These are phyloP conservation scores for Erodium moschatum DNA, from an alignment of 441 rosid genomes.

Conservation along the genomic window DNA sequence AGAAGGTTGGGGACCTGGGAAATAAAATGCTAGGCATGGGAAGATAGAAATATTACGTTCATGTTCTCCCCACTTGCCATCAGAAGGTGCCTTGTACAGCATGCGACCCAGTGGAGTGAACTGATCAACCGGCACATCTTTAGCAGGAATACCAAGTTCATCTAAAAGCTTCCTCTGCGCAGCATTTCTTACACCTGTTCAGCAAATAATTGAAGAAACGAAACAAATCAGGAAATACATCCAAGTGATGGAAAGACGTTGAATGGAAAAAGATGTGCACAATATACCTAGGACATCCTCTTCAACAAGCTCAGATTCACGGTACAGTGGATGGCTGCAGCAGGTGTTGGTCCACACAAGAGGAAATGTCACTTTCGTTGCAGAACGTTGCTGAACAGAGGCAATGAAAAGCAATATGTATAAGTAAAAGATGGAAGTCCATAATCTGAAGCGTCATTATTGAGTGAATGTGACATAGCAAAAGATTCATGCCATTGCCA, in stretches of 20 bases:
- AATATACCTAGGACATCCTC: slow-evolving; percentile 60
- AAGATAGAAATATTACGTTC: slow-evolving; percentile 47
- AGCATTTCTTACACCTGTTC: slow-evolving; percentile 83
- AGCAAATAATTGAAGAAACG: slow-evolving; percentile 11
- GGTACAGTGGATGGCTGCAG: slow-evolving; percentile 90
- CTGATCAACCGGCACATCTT: slow-evolving; percentile 72
- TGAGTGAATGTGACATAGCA: not conserved
- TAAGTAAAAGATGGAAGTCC: not conserved
- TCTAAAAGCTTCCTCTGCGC: slow-evolving; percentile 93
- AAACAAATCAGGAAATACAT: not conserved
- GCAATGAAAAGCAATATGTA: not conserved
- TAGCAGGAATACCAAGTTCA: slow-evolving; percentile 80
- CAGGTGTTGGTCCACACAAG: slow-evolving; percentile 98
- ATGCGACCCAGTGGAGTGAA: slow-evolving; percentile 66
- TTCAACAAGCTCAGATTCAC: slow-evolving; percentile 74
- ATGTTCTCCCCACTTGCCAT: slow-evolving; percentile 96
- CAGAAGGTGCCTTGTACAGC: slow-evolving; percentile 89
- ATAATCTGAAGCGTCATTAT: not conserved
- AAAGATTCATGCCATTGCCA: not conserved
- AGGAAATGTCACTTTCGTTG: slow-evolving; percentile 89
- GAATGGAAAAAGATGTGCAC: not conserved
- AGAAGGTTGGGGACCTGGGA: no score
- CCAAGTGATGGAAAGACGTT: not conserved
- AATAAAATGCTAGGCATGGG: not conserved
- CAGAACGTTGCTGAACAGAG: slow-evolving; percentile 77